Base-by-base conservation (phyloP, 2,329 filamentous ascomycete species). In the Gaeumannomyces sp. region DNA sequence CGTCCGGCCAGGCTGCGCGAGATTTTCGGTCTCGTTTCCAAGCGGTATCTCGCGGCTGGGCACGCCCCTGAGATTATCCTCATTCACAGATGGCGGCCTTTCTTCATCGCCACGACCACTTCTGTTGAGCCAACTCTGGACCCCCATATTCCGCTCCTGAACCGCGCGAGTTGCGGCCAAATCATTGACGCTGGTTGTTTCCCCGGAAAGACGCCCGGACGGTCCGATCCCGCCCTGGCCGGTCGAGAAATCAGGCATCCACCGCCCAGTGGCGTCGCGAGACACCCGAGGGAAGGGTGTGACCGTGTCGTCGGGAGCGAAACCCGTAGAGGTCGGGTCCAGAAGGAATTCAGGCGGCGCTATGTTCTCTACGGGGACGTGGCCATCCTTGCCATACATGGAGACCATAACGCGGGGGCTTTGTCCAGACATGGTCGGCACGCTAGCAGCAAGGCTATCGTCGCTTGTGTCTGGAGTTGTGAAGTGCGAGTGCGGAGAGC, bases 331-430 rank as follows among this genome's bases (percentile, higher is more conserved):
- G 16, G 64, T 62, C n/a, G 64, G 60, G 31, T 64, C 65, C 59
- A 25, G 61, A n/a, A 38, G 58, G 25, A 64, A 64, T 25, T n/a
- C 62, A 3, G 62, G 27, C 5, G 45, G n/a, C 45, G 19, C 56
- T 4, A 62, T 62, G 6, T 58, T 50, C 22, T 64, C 59, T 1
- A 61, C 61, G 13, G 60, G 71, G 67, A 64, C 72, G 50, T 71
- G 71, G 58, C 73, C 70, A 62, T 78, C 81, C 66, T 76, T 78
- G 60, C 79, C 82, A 81, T 82, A 86, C 67, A 83, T 75, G 1
- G 84, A 86, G 61, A 86, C 81, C 7, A 80, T 85, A 27, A 87
- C 81, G 33, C 79, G 79, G 8, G 84, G 84, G 70, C 84, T 86
- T 66, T 78, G 79, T 27, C 75, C 72, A 38, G 76, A 72, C 79